phyloP scores from a whole-genome alignment of 805 yeast species.

The Torulaspora gathmanii region DNA sequence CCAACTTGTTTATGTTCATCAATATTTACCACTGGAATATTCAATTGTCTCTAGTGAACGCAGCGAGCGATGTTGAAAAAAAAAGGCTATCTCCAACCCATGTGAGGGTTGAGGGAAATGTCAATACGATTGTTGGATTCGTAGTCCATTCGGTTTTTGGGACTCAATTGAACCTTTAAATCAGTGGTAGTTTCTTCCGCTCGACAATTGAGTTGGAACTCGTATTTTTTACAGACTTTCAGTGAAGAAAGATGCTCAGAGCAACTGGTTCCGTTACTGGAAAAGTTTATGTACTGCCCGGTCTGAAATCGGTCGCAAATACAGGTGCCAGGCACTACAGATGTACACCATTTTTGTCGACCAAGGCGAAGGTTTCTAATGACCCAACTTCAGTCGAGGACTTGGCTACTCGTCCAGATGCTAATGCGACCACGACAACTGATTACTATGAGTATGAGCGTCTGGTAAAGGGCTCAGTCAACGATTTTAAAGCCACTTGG shows the following conservation, averaged over 20 bases:
- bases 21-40: not conserved
- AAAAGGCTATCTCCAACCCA: not conserved
- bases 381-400: slow-evolving; percentile 17
- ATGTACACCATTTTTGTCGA: not conserved
- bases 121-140: not conserved
- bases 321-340: slow-evolving; percentile 2
- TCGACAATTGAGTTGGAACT: too few species aligned
- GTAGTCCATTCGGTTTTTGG: not conserved
- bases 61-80: not conserved
- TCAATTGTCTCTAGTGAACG: not conserved
- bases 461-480: slow-evolving; percentile 30
- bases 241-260: not conserved
- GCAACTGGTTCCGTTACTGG: not conserved
- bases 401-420: slow-evolving; percentile 48
- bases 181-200: not conserved
- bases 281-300: not conserved
- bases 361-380: slow-evolving; percentile 2
- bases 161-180: not conserved
- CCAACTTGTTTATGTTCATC: not conserved
- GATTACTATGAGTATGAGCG: slow-evolving; percentile 53
- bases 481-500: slow-evolving; percentile 65
- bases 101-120: not conserved
- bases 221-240: too few species aligned
- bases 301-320: not conserved
- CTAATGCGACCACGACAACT: slow-evolving; percentile 63